These are phyloP conservation scores for Penicillium crustosum DNA, from an alignment of 2,329 filamentous ascomycete species.

Conservation along the genomic window DNA sequence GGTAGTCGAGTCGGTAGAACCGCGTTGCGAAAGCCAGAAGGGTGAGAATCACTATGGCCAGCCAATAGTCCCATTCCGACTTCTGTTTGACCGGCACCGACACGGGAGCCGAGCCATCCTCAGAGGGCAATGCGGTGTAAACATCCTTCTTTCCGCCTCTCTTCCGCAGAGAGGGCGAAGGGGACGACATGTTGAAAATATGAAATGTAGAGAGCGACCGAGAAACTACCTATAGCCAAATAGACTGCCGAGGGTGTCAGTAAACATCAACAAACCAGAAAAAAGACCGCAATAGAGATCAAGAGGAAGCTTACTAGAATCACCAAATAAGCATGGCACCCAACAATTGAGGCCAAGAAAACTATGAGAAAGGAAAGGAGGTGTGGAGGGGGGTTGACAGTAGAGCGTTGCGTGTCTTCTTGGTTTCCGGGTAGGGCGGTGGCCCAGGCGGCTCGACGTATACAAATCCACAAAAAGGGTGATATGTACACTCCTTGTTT, in stretches of 20 bases:
- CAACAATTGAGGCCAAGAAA: conserved; percentile 16
- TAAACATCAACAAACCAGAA: conserved; percentile 3
- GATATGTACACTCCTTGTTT: neutral
- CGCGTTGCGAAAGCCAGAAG: conserved; percentile 82
- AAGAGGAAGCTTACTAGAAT: conserved; percentile 19
- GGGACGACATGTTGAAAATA: conserved; percentile 36
- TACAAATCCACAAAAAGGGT: conserved; percentile 7
- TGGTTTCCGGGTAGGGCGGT: conserved; percentile 19
- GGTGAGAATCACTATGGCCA: conserved; percentile 75
- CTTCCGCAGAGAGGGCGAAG: conserved; percentile 43
- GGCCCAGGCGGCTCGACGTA: conserved; percentile 16
- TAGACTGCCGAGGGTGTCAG: conserved; percentile 24
- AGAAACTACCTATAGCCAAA: conserved; percentile 31
- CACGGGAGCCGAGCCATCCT: conserved; percentile 24
- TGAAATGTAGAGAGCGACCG: conserved; percentile 29
- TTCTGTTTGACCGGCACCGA: conserved; percentile 24
- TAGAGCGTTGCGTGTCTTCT: conserved; percentile 25
- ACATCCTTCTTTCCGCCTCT: conserved; percentile 43
- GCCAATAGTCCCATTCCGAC: conserved; percentile 80
- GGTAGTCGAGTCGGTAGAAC: conserved; percentile 95
- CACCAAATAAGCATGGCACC: conserved; percentile 29
- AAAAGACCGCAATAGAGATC: neutral
- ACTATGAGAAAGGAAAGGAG: conserved; percentile 14
- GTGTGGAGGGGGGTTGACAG: conserved; percentile 10
- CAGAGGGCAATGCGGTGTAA: conserved; percentile 25